phyloP scores from a whole-genome alignment of 1,284 basidiomycete species.

The Ceratorhiza oryzae-sativae region DNA sequence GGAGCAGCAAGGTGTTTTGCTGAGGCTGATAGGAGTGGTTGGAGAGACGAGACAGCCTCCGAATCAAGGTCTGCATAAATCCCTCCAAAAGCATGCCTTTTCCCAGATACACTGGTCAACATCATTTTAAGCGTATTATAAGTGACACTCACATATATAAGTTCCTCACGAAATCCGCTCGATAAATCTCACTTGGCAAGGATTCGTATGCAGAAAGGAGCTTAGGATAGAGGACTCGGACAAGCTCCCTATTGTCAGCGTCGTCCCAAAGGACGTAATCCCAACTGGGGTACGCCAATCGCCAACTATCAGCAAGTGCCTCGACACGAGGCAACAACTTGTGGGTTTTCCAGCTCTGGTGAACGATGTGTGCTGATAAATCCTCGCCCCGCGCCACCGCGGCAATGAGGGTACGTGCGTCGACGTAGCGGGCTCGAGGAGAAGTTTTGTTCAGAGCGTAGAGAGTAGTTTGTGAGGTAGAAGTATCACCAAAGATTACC shows the following conservation, averaged over 20 bases:
- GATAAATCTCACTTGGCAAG: conserved; percentile 24
- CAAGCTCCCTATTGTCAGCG: conserved; percentile 30
- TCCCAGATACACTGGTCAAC: background rate
- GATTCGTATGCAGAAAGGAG: conserved; percentile 17
- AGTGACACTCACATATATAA: conserved; percentile 13
- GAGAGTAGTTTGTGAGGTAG: background rate
- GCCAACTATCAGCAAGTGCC: conserved; percentile 30
- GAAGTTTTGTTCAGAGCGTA: conserved; percentile 1
- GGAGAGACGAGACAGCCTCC: conserved; percentile 13
- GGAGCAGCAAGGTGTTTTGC: background rate
- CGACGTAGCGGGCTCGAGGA: conserved; percentile 13
- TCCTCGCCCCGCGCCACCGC: background rate
- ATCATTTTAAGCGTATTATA: background rate
- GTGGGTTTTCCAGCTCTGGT: conserved; percentile 34
- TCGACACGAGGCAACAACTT: conserved; percentile 11
- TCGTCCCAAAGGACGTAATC: conserved; percentile 29
- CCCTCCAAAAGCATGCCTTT: conserved; percentile 34
- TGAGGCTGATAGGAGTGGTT: conserved; percentile 21
- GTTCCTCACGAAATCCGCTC: conserved; percentile 33
- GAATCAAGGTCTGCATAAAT: conserved; percentile 32
- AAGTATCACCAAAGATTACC: conserved; percentile 17
- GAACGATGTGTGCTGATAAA: conserved; percentile 3
- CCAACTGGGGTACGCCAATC: conserved; percentile 18
- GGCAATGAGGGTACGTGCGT: conserved; percentile 8
- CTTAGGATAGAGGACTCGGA: conserved; percentile 18